Evolutionary conservation across 257 asterid species (phyloP).

Genomic region (Agastache rugosa): DNA sequence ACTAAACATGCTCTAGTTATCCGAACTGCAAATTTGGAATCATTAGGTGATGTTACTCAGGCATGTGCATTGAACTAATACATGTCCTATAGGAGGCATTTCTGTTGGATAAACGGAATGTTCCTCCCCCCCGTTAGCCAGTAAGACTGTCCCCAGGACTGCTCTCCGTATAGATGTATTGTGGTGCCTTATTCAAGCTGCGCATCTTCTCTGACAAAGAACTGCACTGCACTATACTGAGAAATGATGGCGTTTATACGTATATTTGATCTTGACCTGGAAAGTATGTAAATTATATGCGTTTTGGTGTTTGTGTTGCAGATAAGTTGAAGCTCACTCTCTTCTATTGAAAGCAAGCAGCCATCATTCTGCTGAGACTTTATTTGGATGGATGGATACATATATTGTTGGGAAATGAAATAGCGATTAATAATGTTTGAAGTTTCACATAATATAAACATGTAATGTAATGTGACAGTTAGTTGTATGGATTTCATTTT

Average conservation of each 20-base stretch:
- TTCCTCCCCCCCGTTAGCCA: background rate
- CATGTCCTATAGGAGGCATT: no score
- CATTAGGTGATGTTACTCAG: no score
- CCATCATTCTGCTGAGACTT: background rate
- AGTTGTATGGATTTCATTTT: background rate
- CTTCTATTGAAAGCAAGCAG: slow-evolving; percentile 18
- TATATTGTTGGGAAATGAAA: background rate
- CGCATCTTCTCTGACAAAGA: background rate
- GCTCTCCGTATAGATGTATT: background rate
- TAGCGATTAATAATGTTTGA: slow-evolving; percentile 10
- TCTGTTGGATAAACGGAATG: background rate
- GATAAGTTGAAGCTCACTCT: slow-evolving; percentile 28
- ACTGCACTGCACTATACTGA: no score
- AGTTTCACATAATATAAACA: slow-evolving; percentile 2
- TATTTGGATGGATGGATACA: background rate
- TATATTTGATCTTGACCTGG: no score
- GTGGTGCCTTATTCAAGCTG: background rate
- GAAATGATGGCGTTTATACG: no score
- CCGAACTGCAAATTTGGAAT: no score
- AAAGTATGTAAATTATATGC: no score
- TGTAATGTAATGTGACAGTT: background rate
- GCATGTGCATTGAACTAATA: no score
- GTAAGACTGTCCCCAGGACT: background rate
- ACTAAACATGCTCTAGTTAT: no score
- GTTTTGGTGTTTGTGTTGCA: slow-evolving; percentile 26